Conservation (phyloP, 2,329 filamentous ascomycete species). For the Talaromyces sp. region DNA sequence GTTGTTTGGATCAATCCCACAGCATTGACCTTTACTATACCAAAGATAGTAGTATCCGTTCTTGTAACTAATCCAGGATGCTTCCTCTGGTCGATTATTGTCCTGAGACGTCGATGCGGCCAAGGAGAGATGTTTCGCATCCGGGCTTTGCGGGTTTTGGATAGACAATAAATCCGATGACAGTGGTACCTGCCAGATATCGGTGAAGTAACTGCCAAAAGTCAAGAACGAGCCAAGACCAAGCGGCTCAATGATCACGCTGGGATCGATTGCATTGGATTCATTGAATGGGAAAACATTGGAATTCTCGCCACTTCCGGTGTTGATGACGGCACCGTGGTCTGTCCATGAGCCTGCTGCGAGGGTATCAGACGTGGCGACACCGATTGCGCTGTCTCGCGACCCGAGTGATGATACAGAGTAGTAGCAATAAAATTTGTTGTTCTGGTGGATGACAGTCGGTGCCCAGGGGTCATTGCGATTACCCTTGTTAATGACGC, state of each 20-base stretch:
- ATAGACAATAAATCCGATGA: constrained; percentile 19
- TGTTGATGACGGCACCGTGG: constrained; percentile 27
- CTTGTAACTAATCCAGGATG: constrained; percentile 29
- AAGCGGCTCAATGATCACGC: constrained; percentile 37
- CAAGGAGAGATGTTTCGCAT: constrained; percentile 24
- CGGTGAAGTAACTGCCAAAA: constrained; percentile 65
- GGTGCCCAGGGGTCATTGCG: constrained; percentile 48
- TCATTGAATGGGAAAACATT: constrained; percentile 28
- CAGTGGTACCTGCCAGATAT: constrained; percentile 57
- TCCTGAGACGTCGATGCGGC: background rate
- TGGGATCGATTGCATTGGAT: constrained; percentile 58
- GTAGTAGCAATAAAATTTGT: constrained; percentile 61
- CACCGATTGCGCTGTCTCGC: constrained; percentile 58
- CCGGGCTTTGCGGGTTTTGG: constrained; percentile 14
- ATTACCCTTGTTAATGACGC: constrained; percentile 28
- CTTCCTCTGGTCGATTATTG: constrained; percentile 21
- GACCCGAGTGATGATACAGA: constrained; percentile 56
- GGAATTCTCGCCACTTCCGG: constrained; percentile 23
- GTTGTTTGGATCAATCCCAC: constrained; percentile 18
- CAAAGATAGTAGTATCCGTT: constrained; percentile 33
- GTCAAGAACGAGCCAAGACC: constrained; percentile 43
- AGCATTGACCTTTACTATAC: constrained; percentile 36
- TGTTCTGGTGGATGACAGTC: constrained; percentile 52
- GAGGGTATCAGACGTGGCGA: constrained; percentile 43
- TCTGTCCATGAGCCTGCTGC: constrained; percentile 30